These are phyloP conservation scores for Herpomyces periplanetae DNA, from an alignment of 2,329 filamentous ascomycete genomes.

Conservation along the genomic window DNA sequence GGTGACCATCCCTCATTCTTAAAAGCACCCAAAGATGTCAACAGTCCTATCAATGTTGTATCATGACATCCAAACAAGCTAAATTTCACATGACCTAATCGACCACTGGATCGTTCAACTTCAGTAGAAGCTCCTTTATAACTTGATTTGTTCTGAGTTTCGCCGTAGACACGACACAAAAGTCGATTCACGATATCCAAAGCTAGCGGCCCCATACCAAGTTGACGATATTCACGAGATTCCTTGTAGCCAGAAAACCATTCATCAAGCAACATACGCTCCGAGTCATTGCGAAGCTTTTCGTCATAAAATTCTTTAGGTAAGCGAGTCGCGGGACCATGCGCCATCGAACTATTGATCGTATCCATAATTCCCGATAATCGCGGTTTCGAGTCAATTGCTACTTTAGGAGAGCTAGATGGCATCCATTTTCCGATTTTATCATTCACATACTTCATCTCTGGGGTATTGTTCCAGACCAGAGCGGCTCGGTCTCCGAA, in stretches of 20 bases:
- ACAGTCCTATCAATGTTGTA: conserved; percentile 44
- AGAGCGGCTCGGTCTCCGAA: conserved; percentile 30
- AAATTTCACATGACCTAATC: no score
- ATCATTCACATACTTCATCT: conserved; percentile 48
- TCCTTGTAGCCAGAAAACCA: conserved; percentile 70
- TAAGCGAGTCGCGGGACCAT: conserved; percentile 35
- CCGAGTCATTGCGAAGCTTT: conserved; percentile 24
- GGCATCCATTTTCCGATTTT: conserved; percentile 60
- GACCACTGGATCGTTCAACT: no score
- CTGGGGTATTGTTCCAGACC: conserved; percentile 22
- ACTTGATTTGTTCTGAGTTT: no score
- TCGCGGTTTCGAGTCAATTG: conserved; percentile 45
- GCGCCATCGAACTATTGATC: conserved; percentile 51
- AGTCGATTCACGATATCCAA: conserved; percentile 29
- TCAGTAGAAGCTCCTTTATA: no score
- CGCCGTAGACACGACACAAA: conserved; percentile 8
- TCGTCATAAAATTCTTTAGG: conserved; percentile 58
- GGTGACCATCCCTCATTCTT: conserved; percentile 41
- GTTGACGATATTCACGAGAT: conserved; percentile 42
- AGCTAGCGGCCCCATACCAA: conserved; percentile 51
- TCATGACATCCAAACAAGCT: conserved; percentile 9
- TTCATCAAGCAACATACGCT: conserved; percentile 41
- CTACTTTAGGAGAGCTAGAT: conserved; percentile 19
- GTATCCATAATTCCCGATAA: conserved; percentile 78
- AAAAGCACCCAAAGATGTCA: conserved; percentile 43